Conservation (phyloP, 1,284 basidiomycete species). For the Ganoderma sinense region DNA sequence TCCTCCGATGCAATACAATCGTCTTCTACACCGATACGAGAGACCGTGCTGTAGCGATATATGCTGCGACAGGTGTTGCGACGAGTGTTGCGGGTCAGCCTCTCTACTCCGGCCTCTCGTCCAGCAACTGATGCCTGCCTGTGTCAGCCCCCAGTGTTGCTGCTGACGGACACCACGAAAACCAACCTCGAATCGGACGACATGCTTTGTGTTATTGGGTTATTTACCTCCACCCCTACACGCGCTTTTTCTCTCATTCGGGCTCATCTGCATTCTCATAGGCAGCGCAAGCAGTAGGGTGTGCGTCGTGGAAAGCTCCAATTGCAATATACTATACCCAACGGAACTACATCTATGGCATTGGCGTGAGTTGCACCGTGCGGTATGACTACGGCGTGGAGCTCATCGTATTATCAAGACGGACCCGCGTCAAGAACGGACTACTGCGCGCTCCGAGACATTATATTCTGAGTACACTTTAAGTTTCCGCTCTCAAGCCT, state of each 20-base stretch:
- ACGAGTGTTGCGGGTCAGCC: conserved; percentile 31
- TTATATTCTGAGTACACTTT: too few species aligned
- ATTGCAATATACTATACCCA: not conserved
- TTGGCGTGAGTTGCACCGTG: not conserved
- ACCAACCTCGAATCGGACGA: not conserved
- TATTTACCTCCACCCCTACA: not conserved
- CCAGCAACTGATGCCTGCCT: too few species aligned
- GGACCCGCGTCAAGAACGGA: not conserved
- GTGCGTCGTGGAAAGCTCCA: not conserved
- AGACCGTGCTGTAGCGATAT: conserved; percentile 24
- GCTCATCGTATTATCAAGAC: not conserved
- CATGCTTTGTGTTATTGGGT: not conserved
- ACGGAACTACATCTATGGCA: not conserved
- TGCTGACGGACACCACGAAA: conserved; percentile 8
- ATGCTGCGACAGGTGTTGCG: conserved; percentile 31
- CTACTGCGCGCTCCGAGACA: too few species aligned
- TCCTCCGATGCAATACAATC: conserved; percentile 27
- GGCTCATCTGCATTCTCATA: not conserved
- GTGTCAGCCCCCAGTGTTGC: conserved; percentile 24
- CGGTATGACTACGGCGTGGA: not conserved
- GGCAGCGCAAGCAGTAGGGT: not conserved
- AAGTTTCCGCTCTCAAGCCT: too few species aligned
- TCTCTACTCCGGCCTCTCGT: not conserved
- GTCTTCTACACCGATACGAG: conserved; percentile 17
- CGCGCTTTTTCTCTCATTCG: not conserved